phyloP scores from a whole-genome alignment of 257 asterid genomes.

The Solanum corneliomulleri region DNA sequence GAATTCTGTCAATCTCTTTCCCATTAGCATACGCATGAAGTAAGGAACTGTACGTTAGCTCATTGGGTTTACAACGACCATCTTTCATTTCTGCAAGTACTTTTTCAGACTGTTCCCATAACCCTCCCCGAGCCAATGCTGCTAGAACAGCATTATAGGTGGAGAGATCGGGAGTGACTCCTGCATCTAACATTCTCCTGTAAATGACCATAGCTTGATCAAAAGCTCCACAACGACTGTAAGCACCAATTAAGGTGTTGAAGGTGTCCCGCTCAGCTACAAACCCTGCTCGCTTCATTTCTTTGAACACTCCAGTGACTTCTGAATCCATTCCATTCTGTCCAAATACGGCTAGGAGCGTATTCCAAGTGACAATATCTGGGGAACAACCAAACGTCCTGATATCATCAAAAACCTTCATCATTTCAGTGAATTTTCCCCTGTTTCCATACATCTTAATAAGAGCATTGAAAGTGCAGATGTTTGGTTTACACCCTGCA shows the following conservation, averaged over 20 bases:
- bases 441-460: conserved; percentile 86
- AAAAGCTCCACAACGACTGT: conserved; percentile 80
- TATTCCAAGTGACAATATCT: conserved; percentile 91
- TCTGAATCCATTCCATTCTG: conserved; percentile 84
- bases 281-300: conserved; percentile 88
- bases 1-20: conserved; percentile 56
- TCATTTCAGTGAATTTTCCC: conserved; percentile 77
- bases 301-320: conserved; percentile 81
- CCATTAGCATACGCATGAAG: conserved; percentile 92
- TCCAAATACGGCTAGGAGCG: conserved; percentile 91
- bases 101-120: conserved; percentile 88
- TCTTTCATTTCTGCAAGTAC: conserved; percentile 71
- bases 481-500: conserved; percentile 70
- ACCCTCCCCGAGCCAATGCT: conserved; percentile 80
- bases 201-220: conserved; percentile 82
- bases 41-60: conserved; percentile 65
- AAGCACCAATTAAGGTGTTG: conserved; percentile 79
- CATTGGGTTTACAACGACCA: conserved; percentile 67
- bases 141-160: conserved; percentile 85
- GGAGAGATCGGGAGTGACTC: conserved; percentile 74
- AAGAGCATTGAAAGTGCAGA: conserved; percentile 83
- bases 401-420: conserved; percentile 75
- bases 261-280: conserved; percentile 91
- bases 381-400: conserved; percentile 62
- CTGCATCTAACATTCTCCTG: conserved; percentile 71